Percentiles rank a stretch among this genome's conserved stretches.
Evolutionary conservation across 2,329 filamentous ascomycete species (phyloP).

Genomic region (Acrodontium crateriforme): DNA sequence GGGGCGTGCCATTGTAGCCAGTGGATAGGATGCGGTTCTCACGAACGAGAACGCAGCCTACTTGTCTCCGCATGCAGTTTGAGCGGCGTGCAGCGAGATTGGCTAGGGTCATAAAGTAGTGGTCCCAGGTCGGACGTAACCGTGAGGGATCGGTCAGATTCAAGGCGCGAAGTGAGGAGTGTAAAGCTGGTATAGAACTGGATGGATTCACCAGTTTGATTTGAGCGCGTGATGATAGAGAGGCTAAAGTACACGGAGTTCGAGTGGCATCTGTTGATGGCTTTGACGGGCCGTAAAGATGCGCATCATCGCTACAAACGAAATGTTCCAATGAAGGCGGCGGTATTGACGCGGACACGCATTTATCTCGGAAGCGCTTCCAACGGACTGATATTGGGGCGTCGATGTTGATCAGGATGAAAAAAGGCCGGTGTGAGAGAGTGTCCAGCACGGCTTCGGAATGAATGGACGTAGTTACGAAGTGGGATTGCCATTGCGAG

Average conservation of each 20-base stretch:
- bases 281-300: constrained; percentile 53
- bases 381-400: constrained; percentile 76
- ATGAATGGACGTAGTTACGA: constrained; percentile 75
- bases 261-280: too few species aligned
- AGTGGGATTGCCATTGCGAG: constrained; percentile 65
- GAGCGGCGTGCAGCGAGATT: constrained; percentile 77
- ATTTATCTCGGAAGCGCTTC: constrained; percentile 56
- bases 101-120: constrained; percentile 96
- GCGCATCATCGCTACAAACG: constrained; percentile 51
- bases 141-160: constrained; percentile 67
- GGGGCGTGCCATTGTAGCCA: constrained; percentile 94
- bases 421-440: constrained; percentile 72
- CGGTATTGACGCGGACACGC: constrained; percentile 28
- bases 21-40: constrained; percentile 82
- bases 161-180: constrained; percentile 57
- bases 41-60: constrained; percentile 83
- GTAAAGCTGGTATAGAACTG: constrained; percentile 54
- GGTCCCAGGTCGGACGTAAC: constrained; percentile 82
- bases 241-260: constrained; percentile 54
- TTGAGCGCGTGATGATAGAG: constrained; percentile 67
- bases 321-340: constrained; percentile 45
- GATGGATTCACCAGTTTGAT: constrained; percentile 80
- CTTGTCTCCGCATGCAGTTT: constrained; percentile 97
- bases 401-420: constrained; percentile 82
- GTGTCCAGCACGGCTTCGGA: constrained; percentile 59